phyloP scores from a whole-genome alignment of 2,329 filamentous ascomycete species.

The Paecilomyces sp. region DNA sequence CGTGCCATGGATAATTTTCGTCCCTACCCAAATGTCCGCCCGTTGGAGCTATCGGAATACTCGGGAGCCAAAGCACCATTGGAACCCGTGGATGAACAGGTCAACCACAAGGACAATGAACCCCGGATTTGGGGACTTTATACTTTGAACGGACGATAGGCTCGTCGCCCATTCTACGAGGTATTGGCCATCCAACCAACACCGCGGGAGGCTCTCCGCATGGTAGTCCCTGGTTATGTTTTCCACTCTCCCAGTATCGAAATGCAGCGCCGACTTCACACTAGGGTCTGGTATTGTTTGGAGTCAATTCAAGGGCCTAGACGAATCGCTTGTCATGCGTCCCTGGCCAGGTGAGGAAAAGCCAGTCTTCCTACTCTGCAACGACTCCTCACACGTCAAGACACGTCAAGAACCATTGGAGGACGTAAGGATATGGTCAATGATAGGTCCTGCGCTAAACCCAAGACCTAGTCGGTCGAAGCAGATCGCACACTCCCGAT shows the following conservation, averaged over 20 bases:
- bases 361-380: neutral
- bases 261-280: neutral
- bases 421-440: neutral
- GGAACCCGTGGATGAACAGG: neutral
- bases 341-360: neutral
- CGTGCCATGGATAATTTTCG: neutral
- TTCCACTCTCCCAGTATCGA: neutral
- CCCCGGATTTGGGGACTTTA: neutral
- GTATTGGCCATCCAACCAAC: neutral
- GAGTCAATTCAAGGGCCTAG: neutral
- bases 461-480: neutral
- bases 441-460: neutral
- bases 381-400: constrained; percentile 16
- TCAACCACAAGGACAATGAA: neutral
- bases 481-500: neutral
- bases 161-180: neutral
- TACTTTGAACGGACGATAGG: neutral
- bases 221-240: neutral
- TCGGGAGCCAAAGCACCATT: neutral
- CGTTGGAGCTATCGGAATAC: neutral
- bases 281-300: neutral
- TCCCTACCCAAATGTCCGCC: neutral
- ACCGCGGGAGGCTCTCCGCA: neutral
- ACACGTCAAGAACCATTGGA: constrained; percentile 8
- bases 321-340: neutral